Base-by-base conservation (phyloP, 192 early-diverging fungal species). In the Chytriomyces hyalinus region DNA sequence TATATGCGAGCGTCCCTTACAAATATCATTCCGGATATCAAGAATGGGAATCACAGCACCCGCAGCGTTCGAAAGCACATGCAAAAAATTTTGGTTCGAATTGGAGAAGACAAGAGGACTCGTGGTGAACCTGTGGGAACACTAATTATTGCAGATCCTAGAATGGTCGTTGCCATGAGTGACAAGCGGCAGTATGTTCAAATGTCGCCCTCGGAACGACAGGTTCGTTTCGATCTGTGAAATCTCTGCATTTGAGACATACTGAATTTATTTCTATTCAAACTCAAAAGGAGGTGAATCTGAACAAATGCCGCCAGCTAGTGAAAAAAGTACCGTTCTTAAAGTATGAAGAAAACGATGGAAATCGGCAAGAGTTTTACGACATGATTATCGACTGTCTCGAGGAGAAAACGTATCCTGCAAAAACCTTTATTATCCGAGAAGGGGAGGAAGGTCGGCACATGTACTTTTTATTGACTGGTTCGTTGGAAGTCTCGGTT, bases 41-140 rank as follows among this genome's bases (percentile, higher is more conserved):
- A 72, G 59, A 43, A 7, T 22, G 15, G 36, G 4, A 45, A 72
- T 60, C 49, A 60, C 20, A 60, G 70, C 49, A 51, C 22, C 50
- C 15, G 49, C 17, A 60, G 24, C 24, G 9, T 72, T 15, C 9
- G 43, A 7, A 22, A 72, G 13, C 49, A 59, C 20, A 43, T 72
- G 24, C 9, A n/a, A 15, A 53, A 72, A 60, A 60, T 72, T 4
- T 43, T 59, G 22, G 53, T 72, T 43, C 48, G 70, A 60, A n/a
- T 72, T 60, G 70, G 70, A 26, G 70, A 72, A 72, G 70, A 72
- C 36, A 72, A 72, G 43, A 9, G 24, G 43, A 72, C 70, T 15
- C 36, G 70, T 49, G 70, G 70, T 57, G 45, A 65, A 22, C 63
- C 11, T 13, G 63, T 28, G 11, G 63, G 20, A 17, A 65, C n/a